phyloP scores from a whole-genome alignment of 768 basidiomycete species.

The Mycena haematopus region DNA sequence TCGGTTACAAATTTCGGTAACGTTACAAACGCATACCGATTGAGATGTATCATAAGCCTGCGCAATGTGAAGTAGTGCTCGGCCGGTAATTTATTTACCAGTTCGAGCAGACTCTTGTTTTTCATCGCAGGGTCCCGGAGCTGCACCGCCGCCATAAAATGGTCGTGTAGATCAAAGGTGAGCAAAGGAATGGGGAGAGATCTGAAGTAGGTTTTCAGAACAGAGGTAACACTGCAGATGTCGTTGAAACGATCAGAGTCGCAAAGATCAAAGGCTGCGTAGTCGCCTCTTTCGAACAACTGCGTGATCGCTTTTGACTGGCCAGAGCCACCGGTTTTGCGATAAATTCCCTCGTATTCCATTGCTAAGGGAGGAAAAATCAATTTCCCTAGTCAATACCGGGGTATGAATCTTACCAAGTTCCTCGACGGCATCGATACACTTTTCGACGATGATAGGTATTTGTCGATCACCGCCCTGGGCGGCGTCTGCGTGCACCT shows the following conservation, averaged over 20 bases:
- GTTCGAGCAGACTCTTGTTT: conserved; percentile 62
- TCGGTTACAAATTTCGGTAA: conserved; percentile 17
- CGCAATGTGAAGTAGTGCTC: conserved; percentile 90
- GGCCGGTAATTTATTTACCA: conserved; percentile 79
- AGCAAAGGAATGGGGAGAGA: conserved; percentile 89
- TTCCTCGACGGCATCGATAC: conserved; percentile 91
- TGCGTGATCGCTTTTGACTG: conserved; percentile 94
- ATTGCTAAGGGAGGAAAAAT: conserved; percentile 57
- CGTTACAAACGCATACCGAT: conserved; percentile 65
- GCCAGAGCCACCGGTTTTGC: conserved; percentile 92
- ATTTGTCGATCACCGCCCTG: conserved; percentile 66
- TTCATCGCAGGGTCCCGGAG: conserved; percentile 69
- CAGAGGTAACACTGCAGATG: conserved; percentile 95
- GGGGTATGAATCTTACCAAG: conserved; percentile 59
- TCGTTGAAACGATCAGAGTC: conserved; percentile 95
- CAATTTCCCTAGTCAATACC: neutral
- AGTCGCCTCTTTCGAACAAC: conserved; percentile 93
- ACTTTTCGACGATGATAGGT: conserved; percentile 93
- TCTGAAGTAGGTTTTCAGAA: conserved; percentile 96
- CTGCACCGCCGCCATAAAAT: conserved; percentile 80
- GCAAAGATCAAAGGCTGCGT: conserved; percentile 83
- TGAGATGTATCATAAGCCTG: conserved; percentile 84
- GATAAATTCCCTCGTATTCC: conserved; percentile 98
- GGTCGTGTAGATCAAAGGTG: conserved; percentile 90
- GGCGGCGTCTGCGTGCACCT: conserved; percentile 69